Evolutionary conservation across 148 eudicot genomes (phyloP).

Genomic region (Drosera capensis): DNA sequence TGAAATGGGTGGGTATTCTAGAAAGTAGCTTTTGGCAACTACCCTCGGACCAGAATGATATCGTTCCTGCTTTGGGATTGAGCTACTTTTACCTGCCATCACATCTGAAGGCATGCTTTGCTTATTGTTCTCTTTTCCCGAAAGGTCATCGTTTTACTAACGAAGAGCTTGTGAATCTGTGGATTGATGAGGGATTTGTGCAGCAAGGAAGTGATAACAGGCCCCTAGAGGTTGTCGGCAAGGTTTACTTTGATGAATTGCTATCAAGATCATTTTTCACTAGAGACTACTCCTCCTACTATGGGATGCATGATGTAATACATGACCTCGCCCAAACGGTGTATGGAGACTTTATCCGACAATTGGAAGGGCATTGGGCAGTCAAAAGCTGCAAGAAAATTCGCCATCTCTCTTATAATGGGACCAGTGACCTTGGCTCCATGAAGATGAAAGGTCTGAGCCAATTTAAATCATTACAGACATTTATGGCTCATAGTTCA

Average conservation of each 20-base stretch:
- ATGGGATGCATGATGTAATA: conserved; percentile 10
- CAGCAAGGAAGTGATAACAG: not conserved
- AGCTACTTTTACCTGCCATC: conserved; percentile 20
- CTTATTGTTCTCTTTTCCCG: conserved; percentile 20
- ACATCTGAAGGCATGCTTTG: conserved; percentile 23
- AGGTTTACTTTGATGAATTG: conserved; percentile 10
- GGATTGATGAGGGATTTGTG: conserved; percentile 27
- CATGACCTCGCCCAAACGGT: conserved; percentile 14
- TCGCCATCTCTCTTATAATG: not conserved
- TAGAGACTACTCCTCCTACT: not conserved
- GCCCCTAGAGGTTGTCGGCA: conserved; percentile 10
- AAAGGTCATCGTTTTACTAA: conserved; percentile 12
- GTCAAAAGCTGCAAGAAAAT: not conserved
- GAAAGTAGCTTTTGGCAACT: conserved; percentile 16
- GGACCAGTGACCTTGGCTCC: not conserved
- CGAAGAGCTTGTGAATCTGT: conserved; percentile 12
- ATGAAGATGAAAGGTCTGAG: not conserved
- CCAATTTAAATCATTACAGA: not conserved
- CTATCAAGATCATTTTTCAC: conserved; percentile 15
- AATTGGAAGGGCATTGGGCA: not conserved
- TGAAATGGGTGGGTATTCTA: conserved; percentile 11
- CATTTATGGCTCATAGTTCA: too few species aligned
- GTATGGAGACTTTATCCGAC: not conserved
- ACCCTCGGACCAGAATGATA: not conserved
- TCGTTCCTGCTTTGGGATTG: conserved; percentile 16